Conservation (phyloP, 306 rosid species). For the Sicyos edulis region DNA sequence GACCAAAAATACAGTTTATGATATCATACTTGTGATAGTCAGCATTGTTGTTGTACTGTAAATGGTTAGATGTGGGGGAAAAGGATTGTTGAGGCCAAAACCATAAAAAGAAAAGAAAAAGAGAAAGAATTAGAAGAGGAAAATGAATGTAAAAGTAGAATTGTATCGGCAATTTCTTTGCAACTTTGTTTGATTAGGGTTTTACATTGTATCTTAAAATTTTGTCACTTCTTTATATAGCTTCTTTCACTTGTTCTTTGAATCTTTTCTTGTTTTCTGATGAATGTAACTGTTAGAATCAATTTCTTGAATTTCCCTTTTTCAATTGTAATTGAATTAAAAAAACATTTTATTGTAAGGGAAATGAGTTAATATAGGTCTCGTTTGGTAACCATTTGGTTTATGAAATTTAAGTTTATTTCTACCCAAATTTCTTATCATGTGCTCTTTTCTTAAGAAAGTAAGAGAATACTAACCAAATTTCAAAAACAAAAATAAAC, state of each 20-base stretch:
- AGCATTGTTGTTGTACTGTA: slow-evolving; percentile 81
- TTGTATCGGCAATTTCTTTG: slow-evolving; percentile 33
- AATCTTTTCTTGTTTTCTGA: not conserved
- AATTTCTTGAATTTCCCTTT: too few species aligned
- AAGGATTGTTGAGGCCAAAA: slow-evolving; percentile 34
- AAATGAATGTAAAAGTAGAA: slow-evolving; percentile 34
- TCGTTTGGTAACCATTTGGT: too few species aligned
- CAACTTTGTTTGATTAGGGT: slow-evolving; percentile 19
- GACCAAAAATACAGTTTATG: slow-evolving; percentile 38
- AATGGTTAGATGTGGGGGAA: slow-evolving; percentile 45
- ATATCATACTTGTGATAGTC: slow-evolving; percentile 51
- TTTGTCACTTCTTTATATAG: slow-evolving; percentile 10
- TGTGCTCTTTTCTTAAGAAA: too few species aligned
- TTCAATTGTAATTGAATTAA: too few species aligned
- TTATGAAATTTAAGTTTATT: too few species aligned
- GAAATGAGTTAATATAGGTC: too few species aligned
- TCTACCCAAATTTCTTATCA: too few species aligned
- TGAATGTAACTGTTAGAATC: not conserved
- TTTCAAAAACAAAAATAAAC: too few species aligned
- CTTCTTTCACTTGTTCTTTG: not conserved
- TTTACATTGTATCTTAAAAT: slow-evolving; percentile 62
- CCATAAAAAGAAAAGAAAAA: not conserved
- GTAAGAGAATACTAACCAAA: too few species aligned
- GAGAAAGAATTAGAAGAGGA: slow-evolving; percentile 25
- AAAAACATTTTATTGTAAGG: too few species aligned